Conservation (phyloP, 108 stramenopile genomes). For the Parmales sp. region DNA sequence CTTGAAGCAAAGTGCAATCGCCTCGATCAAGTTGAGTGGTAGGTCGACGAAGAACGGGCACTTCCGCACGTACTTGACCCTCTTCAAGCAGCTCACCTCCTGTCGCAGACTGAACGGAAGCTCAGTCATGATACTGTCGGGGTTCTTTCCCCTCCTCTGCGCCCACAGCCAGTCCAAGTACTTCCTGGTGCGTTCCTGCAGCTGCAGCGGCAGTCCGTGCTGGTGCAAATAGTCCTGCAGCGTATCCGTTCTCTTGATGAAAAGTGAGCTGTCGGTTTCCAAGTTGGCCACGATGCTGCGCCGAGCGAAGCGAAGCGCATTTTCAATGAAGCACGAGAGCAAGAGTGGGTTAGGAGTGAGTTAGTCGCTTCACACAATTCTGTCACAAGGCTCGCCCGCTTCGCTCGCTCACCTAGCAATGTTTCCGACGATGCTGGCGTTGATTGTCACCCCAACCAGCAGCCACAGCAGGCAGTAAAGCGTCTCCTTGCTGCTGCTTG, state of each 20-base stretch:
- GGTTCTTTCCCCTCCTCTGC: conserved; percentile 17
- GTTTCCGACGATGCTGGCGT: conserved; percentile 44
- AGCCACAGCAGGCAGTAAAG: conserved; percentile 39
- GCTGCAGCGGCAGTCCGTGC: conserved; percentile 22
- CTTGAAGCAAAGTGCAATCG: conserved; percentile 30
- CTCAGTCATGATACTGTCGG: conserved; percentile 25
- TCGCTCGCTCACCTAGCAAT: too few species aligned
- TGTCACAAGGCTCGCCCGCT: too few species aligned
- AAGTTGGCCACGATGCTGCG: conserved; percentile 43
- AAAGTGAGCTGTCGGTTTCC: conserved; percentile 26
- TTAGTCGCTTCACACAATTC: too few species aligned
- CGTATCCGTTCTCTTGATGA: conserved; percentile 28
- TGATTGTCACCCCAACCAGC: conserved; percentile 41
- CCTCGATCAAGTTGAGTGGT: conserved; percentile 24
- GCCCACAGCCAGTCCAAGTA: conserved; percentile 35
- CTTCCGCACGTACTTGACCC: conserved; percentile 17
- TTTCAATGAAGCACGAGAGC: too few species aligned
- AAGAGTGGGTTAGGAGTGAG: too few species aligned
- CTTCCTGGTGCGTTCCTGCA: conserved; percentile 28
- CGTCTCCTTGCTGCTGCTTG: conserved; percentile 33
- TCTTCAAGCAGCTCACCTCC: conserved; percentile 12
- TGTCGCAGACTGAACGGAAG: conserved; percentile 33
- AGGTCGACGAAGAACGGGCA: conserved; percentile 43
- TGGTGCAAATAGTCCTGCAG: conserved; percentile 33
- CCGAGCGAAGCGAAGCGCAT: too few species aligned